Conservation (phyloP, 345 rosid genomes). For the Rhodomyrtus tomentosa region DNA sequence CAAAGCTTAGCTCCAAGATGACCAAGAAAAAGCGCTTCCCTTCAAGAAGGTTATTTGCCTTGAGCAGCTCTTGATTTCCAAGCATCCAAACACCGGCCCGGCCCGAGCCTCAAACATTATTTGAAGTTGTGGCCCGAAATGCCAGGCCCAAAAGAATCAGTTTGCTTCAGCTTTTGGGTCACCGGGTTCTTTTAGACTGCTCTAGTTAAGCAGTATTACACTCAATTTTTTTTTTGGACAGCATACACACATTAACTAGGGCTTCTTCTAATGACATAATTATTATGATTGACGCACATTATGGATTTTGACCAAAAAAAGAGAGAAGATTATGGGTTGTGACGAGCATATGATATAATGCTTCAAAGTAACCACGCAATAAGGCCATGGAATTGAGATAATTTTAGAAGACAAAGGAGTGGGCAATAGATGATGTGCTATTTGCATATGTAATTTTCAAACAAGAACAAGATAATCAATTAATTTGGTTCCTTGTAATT, state of each 20-base stretch:
- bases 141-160: not conserved
- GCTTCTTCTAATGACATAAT: not conserved
- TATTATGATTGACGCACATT: no score
- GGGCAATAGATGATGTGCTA: not conserved
- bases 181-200: not conserved
- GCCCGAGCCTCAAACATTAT: not conserved
- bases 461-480: not conserved
- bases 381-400: not conserved
- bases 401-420: not conserved
- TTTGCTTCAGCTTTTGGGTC: not conserved
- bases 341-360: not conserved
- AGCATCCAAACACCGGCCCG: not conserved
- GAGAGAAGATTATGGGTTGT: not conserved
- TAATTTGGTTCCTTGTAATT: not conserved
- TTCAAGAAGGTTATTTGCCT: not conserved
- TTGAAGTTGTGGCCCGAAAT: not conserved
- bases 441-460: not conserved
- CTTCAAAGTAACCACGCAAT: not conserved
- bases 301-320: no score
- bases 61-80: not conserved
- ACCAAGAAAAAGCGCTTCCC: not conserved
- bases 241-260: not conserved
- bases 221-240: no score
- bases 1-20: not conserved
- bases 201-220: not conserved